Evolutionary conservation across 1,139 yeast species (phyloP).

Genomic region (Kodamaea arcana): DNA sequence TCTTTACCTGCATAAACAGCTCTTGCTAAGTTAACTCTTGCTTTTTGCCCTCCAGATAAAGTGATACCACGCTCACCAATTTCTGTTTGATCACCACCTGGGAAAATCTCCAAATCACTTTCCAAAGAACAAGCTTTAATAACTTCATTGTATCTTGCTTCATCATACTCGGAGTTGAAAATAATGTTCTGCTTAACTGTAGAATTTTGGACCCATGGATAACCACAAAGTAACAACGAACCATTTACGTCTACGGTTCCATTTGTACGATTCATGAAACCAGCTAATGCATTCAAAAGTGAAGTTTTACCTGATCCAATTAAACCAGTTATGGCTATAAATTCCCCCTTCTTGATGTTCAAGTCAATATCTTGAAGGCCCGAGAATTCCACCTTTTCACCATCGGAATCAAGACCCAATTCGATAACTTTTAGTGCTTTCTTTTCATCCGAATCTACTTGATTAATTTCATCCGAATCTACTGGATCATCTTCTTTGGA

Average conservation of each 20-base stretch:
- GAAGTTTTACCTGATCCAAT: conserved; percentile 74
- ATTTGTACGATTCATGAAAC: conserved; percentile 48
- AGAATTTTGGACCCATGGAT: conserved; percentile 84
- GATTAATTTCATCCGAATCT: too few species aligned
- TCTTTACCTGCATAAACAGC: conserved; percentile 70
- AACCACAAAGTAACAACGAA: conserved; percentile 39
- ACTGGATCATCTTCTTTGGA: conserved; percentile 16
- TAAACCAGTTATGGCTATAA: conserved; percentile 62
- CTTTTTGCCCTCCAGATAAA: conserved; percentile 91
- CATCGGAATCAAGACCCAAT: conserved; percentile 11
- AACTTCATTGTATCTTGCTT: conserved; percentile 50
- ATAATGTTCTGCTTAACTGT: conserved; percentile 71
- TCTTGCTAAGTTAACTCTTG: conserved; percentile 78
- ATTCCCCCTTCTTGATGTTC: conserved; percentile 49
- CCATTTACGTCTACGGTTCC: conserved; percentile 51
- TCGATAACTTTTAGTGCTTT: conserved; percentile 14
- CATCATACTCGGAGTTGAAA: conserved; percentile 62
- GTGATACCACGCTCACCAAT: conserved; percentile 93
- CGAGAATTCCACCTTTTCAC: conserved; percentile 12
- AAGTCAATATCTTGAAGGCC: conserved; percentile 37
- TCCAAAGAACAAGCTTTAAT: conserved; percentile 62
- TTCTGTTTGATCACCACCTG: conserved; percentile 83
- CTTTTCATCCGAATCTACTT: background rate
- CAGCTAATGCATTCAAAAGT: conserved; percentile 56
- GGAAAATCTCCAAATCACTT: conserved; percentile 64